Conservation (phyloP, 805 yeast species). For the Candida caryicola region DNA sequence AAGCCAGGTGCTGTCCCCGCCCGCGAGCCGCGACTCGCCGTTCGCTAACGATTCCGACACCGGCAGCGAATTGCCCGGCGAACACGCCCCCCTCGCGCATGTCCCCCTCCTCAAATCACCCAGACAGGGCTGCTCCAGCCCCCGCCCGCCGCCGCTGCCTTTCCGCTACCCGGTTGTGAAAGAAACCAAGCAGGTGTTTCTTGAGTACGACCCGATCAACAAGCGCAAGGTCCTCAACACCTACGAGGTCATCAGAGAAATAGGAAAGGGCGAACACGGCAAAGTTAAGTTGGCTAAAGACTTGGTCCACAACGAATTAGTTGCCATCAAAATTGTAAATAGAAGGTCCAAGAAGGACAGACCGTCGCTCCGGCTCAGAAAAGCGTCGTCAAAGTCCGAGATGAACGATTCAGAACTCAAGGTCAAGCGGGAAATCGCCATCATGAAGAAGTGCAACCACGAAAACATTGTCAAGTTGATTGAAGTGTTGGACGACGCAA, state of each 20-base stretch:
- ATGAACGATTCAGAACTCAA: slow-evolving; percentile 30
- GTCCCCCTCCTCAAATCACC: background rate
- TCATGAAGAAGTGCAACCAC: slow-evolving; percentile 47
- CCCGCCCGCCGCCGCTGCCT: slow-evolving; percentile 1
- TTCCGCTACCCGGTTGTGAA: slow-evolving; percentile 46
- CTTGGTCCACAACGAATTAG: slow-evolving; percentile 56
- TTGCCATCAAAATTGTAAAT: slow-evolving; percentile 93
- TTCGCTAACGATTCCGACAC: background rate
- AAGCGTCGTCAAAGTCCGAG: slow-evolving; percentile 14
- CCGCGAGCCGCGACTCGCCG: background rate
- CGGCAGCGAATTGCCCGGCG: background rate
- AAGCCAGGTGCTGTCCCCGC: slow-evolving; percentile 4
- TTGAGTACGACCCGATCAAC: slow-evolving; percentile 86
- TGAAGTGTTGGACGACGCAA: slow-evolving; percentile 80
- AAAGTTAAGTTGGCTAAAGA: slow-evolving; percentile 90
- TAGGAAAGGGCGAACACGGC: slow-evolving; percentile 99
- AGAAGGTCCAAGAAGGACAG: slow-evolving; percentile 48
- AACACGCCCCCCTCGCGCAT: background rate
- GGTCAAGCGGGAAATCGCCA: slow-evolving; percentile 42
- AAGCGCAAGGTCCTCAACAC: slow-evolving; percentile 81
- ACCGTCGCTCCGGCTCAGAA: slow-evolving; percentile 29
- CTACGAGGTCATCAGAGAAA: slow-evolving; percentile 81
- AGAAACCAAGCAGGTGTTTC: slow-evolving; percentile 74
- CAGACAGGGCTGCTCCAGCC: too few relatives aligned
- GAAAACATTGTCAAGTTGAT: slow-evolving; percentile 39